Base-by-base conservation (phyloP, 164 flowering plant species). In the Echeveria elegans region DNA sequence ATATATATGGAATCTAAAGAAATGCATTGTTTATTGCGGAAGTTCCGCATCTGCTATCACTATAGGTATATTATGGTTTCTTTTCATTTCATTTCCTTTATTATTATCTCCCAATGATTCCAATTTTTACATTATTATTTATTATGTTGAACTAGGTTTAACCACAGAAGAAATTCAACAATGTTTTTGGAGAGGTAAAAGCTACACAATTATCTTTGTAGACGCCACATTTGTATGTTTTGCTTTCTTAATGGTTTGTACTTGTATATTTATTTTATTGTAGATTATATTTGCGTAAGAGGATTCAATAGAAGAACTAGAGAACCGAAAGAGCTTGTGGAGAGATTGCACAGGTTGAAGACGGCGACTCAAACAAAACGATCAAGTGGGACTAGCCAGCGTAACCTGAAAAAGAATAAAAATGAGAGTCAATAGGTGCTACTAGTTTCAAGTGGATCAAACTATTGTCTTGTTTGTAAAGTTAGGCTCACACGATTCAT, bases 151-250 rank as follows among this genome's bases (percentile, higher is more conserved):
- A 61, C 5, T 15, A 63, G 65, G 65, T 0, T 63, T 63, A 26
- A 63, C 38, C 7, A 21, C 41, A 2, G 1, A 34, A 21, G 65
- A 63, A 32, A 63, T 63, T 32, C 65, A 63, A 63, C 4, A 6
- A 18, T 63, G 65, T 18, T 63, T 63, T 14, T 63, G 65, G 65
- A 63, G 41, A 63, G 65, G 65, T 63, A 63, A 2, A 53, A n/a
- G 5, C 23, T 21, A 2, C 24, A 24, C 0, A 10, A 2, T 9
- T 56, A 53, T 24, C 0, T 50, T 9, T 50, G 26, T 21, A n/a
- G 1, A 21, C 11, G 4, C 1, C 0, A 50, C 5, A 5, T 1
- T 9, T 26, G 2, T 56, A 29, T 12, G 2, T 26, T 4, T 56
- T 56, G 4, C 10, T 56, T 56, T 28, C 14, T 26, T 26, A 28